These are phyloP conservation scores for Cryptococcus maquisensis DNA, from an alignment of 1,284 basidiomycete species.

Conservation along the genomic window DNA sequence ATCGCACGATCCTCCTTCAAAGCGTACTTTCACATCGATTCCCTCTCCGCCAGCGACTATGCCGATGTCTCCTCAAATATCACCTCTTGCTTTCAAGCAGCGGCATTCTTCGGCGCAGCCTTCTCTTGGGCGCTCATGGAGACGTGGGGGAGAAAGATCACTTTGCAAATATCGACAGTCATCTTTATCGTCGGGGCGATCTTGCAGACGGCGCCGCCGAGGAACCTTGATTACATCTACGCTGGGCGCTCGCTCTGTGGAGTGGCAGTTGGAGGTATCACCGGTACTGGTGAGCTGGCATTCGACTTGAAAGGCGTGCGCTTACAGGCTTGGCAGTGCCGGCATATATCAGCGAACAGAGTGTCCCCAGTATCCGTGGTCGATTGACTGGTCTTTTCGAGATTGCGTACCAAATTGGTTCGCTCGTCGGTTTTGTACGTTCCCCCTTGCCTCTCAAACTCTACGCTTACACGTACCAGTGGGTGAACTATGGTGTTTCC, in stretches of 20 bases:
- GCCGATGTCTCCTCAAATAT: constrained; percentile 39
- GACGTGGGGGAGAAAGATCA: constrained; percentile 27
- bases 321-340: constrained; percentile 17
- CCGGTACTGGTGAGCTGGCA: constrained; percentile 20
- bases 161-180: constrained; percentile 30
- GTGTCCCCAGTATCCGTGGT: constrained; percentile 50
- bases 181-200: constrained; percentile 43
- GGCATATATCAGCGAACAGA: constrained; percentile 41
- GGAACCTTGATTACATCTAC: constrained; percentile 33
- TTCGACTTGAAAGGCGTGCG: constrained; percentile 9
- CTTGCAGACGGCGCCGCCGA: constrained; percentile 34
- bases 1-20: constrained; percentile 53
- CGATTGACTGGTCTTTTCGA: constrained; percentile 55
- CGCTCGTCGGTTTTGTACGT: constrained; percentile 47
- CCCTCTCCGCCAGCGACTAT: constrained; percentile 16
- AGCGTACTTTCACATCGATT: constrained; percentile 46
- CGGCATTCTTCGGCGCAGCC: constrained; percentile 40
- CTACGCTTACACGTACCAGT: constrained; percentile 14
- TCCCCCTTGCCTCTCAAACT: constrained; percentile 28
- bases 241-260: constrained; percentile 43
- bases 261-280: constrained; percentile 37
- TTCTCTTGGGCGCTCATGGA: constrained; percentile 28
- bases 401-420: constrained; percentile 37
- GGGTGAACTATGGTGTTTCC: constrained; percentile 52
- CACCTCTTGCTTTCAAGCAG: constrained; percentile 47